Evolutionary conservation across 1,139 yeast genomes (phyloP), one percentile per base, ranked within the genome.

Genomic region (Tardiomyces depauwii): DNA sequence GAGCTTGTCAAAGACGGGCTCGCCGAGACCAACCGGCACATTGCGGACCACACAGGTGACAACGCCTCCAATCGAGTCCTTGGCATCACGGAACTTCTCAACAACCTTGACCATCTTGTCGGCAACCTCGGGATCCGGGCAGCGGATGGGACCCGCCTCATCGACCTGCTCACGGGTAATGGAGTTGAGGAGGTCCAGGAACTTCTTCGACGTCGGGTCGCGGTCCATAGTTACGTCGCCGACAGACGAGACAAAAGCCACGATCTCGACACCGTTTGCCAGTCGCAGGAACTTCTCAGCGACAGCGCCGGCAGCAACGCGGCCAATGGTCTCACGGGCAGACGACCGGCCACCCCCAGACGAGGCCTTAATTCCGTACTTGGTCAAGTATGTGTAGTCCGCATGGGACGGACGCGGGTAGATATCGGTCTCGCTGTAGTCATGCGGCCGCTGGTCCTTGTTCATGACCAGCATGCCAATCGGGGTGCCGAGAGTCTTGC

Each of bases 361-460:
- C 7, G 95, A 77, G 11, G 96, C 93, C 69, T 91, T 89, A 59
- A 79, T 74, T 38, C 96, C 96, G 68, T 91, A 91, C 67, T 91
- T 91, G 55, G 77, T 74, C 59, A 86, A 74, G 67, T 91, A 91
- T 21, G 98, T 91, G 76, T 76, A 88, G 67, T 91, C 98, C 14
- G 98, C 98, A 67, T 91, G 98, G 42, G 96, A 85, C 23, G 98
- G 98, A 65, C 98, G 80, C 54, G 98, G 98, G 71, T 82, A 91
- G 54, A 83, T 74, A 62, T 89, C 96, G 65, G 95, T 89, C 61
- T 89, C 97, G 27, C 87, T 77, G 72, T 91, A 91, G 66, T 91
- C 98, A 55, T 87, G 79, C 16, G 98, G 98, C 61, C 97, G 78
- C 64, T 91, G 98, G 68, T 91, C 98, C 70, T 91, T 89, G 66